Conservation (phyloP, 2,329 filamentous ascomycete species). For the Fusarium odoratissimum region DNA sequence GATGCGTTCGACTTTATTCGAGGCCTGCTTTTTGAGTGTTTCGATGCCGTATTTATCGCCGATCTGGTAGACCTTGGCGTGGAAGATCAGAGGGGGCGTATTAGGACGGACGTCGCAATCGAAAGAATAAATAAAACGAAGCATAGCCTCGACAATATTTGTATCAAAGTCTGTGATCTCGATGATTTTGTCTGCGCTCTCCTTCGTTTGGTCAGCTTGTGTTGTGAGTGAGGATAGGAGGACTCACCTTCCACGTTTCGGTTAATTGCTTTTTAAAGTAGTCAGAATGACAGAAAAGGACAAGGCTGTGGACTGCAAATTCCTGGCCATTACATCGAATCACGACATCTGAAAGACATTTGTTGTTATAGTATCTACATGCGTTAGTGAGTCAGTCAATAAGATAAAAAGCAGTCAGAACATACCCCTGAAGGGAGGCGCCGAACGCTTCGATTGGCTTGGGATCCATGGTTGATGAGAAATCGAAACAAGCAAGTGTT, state of each 20-base stretch:
- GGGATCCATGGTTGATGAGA: neutral
- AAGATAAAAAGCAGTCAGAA: accelerated
- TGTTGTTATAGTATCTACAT: neutral
- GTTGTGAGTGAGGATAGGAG: accelerated
- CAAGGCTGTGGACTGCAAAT: constrained; percentile 1
- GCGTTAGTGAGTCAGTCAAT: no score
- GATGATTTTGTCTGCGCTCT: neutral
- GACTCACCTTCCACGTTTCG: constrained; percentile 3
- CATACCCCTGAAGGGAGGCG: neutral
- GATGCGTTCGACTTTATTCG: neutral
- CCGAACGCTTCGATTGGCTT: neutral
- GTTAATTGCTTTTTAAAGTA: neutral
- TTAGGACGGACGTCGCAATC: neutral
- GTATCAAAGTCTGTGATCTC: neutral
- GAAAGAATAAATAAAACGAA: neutral
- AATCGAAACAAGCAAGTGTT: accelerated
- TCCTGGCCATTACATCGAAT: neutral
- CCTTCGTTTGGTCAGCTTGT: accelerated
- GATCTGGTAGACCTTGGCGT: neutral
- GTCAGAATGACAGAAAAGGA: neutral
- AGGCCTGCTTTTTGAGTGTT: neutral
- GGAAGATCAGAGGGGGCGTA: accelerated
- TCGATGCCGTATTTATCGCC: neutral
- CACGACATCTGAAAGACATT: neutral
- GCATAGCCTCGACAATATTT: neutral